Conservation (phyloP, 2,329 filamentous ascomycete species). For the Colletotrichum melonis region DNA sequence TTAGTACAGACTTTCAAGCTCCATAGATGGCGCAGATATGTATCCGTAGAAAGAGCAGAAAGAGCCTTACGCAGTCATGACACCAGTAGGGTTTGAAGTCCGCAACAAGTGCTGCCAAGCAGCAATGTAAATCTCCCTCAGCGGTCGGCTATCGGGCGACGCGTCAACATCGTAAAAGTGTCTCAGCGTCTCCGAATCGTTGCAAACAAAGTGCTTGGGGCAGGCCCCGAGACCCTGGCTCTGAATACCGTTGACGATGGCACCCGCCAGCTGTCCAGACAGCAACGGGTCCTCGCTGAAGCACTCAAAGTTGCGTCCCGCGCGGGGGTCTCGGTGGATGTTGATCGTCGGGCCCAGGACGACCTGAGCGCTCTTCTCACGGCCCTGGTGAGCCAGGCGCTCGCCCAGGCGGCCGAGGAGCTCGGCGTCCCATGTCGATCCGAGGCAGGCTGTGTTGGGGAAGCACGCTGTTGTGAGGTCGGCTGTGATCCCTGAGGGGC, state of each 20-base stretch:
- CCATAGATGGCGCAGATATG: no score
- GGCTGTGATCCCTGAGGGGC: constrained; percentile 28
- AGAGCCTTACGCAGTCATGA: constrained; percentile 36
- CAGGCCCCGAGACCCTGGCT: constrained; percentile 48
- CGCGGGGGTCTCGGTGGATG: constrained; percentile 55
- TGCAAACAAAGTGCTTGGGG: constrained; percentile 54
- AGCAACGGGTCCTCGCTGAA: constrained; percentile 57
- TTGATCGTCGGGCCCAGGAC: constrained; percentile 72
- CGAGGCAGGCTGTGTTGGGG: constrained; percentile 37
- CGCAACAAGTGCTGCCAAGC: constrained; percentile 38
- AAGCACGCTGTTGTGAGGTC: constrained; percentile 36
- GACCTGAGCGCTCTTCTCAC: constrained; percentile 75
- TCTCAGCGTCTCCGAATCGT: constrained; percentile 44
- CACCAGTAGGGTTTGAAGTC: constrained; percentile 25
- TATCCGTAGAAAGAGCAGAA: no score
- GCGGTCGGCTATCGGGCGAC: constrained; percentile 14
- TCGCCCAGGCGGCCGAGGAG: constrained; percentile 33
- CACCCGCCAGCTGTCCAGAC: constrained; percentile 52
- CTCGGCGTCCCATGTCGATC: constrained; percentile 36
- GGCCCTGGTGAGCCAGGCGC: constrained; percentile 36
- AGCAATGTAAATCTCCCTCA: constrained; percentile 38
- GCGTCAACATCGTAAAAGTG: constrained; percentile 36
- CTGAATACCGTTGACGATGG: constrained; percentile 53
- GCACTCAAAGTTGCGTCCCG: constrained; percentile 56
- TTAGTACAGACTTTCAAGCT: neutral